Evolutionary conservation across 1,284 basidiomycete species (phyloP).

Genomic region (Tremellales sp.): DNA sequence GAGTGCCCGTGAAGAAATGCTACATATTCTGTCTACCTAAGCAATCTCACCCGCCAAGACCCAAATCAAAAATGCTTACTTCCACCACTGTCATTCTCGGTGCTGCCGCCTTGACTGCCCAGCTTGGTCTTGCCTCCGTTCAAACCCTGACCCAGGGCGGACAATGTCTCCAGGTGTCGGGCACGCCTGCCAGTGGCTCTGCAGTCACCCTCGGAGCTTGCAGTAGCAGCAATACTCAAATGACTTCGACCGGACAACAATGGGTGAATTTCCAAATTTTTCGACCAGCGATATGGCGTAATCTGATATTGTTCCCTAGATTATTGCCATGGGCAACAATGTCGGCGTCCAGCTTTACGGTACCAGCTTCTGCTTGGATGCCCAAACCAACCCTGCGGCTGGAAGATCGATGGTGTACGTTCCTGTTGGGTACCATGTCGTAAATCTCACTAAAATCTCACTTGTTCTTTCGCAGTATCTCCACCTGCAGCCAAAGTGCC

Average conservation of each 20-base stretch:
- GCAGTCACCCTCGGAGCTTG: conserved; percentile 15
- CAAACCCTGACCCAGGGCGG: conserved; percentile 13
- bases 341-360: conserved; percentile 20
- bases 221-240: conserved; percentile 13
- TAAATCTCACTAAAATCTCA: no score
- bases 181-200: conserved; percentile 7
- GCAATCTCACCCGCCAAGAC: no score
- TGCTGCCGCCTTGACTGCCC: conserved; percentile 12
- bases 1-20: no score
- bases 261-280: conserved; percentile 14
- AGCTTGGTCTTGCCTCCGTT: conserved; percentile 10
- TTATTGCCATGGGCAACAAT: conserved; percentile 22
- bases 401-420: conserved; percentile 9
- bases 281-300: no score
- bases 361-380: conserved; percentile 21
- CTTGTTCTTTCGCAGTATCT: no score
- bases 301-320: background rate
- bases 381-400: conserved; percentile 9
- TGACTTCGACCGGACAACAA: conserved; percentile 18
- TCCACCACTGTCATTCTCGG: no score
- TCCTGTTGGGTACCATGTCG: background rate
- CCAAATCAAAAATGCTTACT: no score
- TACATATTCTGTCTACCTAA: no score
- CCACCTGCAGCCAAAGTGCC: conserved; percentile 5
- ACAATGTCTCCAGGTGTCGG: conserved; percentile 17